Conservation (phyloP, 352 stramenopile species). For the Phytophthora sansomeana region DNA sequence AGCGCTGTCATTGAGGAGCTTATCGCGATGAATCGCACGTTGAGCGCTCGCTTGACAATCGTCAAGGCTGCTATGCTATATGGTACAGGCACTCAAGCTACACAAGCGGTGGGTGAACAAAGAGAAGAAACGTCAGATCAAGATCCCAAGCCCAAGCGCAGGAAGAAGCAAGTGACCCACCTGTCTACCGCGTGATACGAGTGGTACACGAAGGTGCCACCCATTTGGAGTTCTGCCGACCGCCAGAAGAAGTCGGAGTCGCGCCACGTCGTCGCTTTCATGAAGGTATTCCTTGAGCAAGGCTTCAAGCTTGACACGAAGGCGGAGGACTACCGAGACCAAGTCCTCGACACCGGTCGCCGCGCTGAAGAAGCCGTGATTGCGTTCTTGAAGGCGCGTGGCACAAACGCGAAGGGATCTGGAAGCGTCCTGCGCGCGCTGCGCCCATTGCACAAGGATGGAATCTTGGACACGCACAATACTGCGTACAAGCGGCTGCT, state of each 20-base stretch:
- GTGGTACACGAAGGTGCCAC: conserved; percentile 16
- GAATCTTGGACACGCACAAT: conserved; percentile 5
- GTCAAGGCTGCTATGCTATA: background rate
- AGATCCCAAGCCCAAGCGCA: conserved; percentile 14
- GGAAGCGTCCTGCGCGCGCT: background rate
- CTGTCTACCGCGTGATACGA: too few species aligned
- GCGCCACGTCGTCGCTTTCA: too few species aligned
- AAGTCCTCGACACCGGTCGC: too few species aligned
- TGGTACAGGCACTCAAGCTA: background rate
- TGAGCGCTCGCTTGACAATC: background rate
- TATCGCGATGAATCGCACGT: too few species aligned
- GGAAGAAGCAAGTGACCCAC: conserved; percentile 13
- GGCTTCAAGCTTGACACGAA: too few species aligned
- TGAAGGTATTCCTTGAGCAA: too few species aligned
- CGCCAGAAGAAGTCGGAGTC: conserved; percentile 40
- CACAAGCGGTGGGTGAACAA: background rate
- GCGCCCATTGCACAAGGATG: conserved; percentile 1
- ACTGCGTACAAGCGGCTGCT: conserved; percentile 11
- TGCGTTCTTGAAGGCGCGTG: background rate
- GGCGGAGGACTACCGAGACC: too few species aligned
- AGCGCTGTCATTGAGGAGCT: too few species aligned
- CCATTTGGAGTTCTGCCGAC: background rate
- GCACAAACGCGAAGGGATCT: background rate
- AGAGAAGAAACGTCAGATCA: background rate
- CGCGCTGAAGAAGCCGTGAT: conserved; percentile 11